These are phyloP conservation scores for Phytophthora vignae DNA, from an alignment of 352 stramenopile genomes.

Conservation along the genomic window DNA sequence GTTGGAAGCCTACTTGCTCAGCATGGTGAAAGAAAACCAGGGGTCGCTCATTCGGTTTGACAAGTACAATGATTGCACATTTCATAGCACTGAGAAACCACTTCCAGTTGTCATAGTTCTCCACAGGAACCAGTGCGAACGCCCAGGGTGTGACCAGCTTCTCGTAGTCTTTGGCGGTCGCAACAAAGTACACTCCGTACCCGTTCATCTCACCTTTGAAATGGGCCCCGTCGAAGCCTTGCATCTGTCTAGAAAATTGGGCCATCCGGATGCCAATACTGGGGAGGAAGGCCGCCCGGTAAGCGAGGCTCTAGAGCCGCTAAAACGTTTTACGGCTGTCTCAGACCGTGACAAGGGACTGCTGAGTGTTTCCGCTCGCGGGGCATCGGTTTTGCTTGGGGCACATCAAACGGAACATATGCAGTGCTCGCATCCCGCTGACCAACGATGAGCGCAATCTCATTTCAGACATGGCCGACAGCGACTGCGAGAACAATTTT, in stretches of 20 bases:
- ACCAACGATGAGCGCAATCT: not conserved
- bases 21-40: not conserved
- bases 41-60: constrained; percentile 2
- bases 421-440: not conserved
- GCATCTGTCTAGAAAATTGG: no score
- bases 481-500: not conserved
- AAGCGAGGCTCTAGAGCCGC: not conserved
- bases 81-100: constrained; percentile 12
- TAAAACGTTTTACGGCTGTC: constrained; percentile 5
- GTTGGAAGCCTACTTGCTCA: not conserved
- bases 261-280: no score
- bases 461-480: not conserved
- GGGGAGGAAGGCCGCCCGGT: constrained; percentile 30
- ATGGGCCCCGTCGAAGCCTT: constrained; percentile 31
- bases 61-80: constrained; percentile 9
- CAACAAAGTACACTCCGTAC: constrained; percentile 39
- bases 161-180: constrained; percentile 18
- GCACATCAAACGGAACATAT: constrained; percentile 14
- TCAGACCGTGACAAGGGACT: constrained; percentile 6
- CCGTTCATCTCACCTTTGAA: constrained; percentile 21
- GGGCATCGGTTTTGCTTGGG: constrained; percentile 12
- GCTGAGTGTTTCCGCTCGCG: constrained; percentile 3
- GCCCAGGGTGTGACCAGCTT: not conserved
- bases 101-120: constrained; percentile 6
- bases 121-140: no score